Base-by-base conservation (phyloP, 129 eudicot species). In the Erigeron canadensis region DNA sequence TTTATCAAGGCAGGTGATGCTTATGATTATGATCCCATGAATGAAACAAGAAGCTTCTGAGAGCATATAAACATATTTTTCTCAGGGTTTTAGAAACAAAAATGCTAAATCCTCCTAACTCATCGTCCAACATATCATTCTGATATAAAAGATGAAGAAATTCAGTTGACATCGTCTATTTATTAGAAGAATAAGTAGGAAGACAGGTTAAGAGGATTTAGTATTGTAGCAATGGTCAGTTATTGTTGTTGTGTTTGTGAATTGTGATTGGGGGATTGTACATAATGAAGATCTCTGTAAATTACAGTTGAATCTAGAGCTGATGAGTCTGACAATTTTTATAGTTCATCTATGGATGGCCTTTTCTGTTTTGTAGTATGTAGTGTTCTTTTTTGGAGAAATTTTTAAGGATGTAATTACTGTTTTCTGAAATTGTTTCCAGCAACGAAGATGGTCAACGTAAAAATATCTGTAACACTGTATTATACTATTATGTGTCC, bases 1-100 rank as follows among this genome's bases (percentile, higher is more conserved):
- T 89, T 89, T 78, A 83, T 89, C 21, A 89, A 89, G 85, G 92
- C 93, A 5, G 92, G 96, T 56, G 96, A 89, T 15, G 86, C 86
- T 68, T 89, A 81, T 62, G 96, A 89, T 69, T 89, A 89, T 76
- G 96, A 89, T 66, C 96, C 96, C 13, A 57, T 89, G 80, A 80
- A 66, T 53, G 71, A 82, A 76, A 84, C 86, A 21, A 78, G 85
- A 73, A 86, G 92, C 85, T 82, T 55, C 71, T 86, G 76, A 85
- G 70, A 38, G 46, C 8, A 45, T 65, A 16, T 51, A 11, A 37
- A 44, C 42, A 34, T 60, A 23, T 17, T 28, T 15, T 50, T n/a
- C 17, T 50, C 56, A 15, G 19, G n/a, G 56, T 50, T 50, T 5
- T 23, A 60, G 41, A 60, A 60, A 28, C 65, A 34, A 15, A 69